Evolutionary conservation across 345 rosid species (phyloP), one percentile per base, ranked within the genome.

Genomic region (Microthlaspi erraticum): DNA sequence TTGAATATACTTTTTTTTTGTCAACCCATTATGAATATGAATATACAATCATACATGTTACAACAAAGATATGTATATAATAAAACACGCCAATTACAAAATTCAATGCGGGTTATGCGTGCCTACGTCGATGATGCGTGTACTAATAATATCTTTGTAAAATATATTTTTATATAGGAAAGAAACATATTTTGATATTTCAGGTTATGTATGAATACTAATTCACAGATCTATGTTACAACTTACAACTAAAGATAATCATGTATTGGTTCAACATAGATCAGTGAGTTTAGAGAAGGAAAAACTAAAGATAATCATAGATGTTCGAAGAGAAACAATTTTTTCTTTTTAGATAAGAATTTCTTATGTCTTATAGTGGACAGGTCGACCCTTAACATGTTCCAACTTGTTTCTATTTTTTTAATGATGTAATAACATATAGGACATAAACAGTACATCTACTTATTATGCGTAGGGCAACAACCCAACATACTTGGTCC

Each of bases 401-500:
- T n/a, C 13, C 62, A 52, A 71, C 45, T 51, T 61, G 54, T 50
- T 61, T 61, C 16, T 53, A 42, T n/a, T 9, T 2, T 61, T 29
- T 32, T 36, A 26, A 51, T 49, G 38, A 29, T 50, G 31, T 60
- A 70, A 18, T 60, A 50, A 60, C 1, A 60, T 49, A 14, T 11
- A 51, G n/a, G 52, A n/a, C 29, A 13, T 70, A 19, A 7, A 19
- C 8, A 18, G 20, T 16, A 14, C 5, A 41, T 19, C 10, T 16
- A 50, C n/a, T 57, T 49, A 48, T 50, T 42, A 67, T 34, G 61
- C 42, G 56, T 74, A 11, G 71, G 73, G 73, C 68, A 73, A 58
- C 72, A 57, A 74, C 68, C 73, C 53, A 60, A 51, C 73, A 66
- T 59, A 42, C 49, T 50, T 66, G 46, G 48, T 52, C 62, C 56